Base-by-base conservation (phyloP, 106 monocot genomes). In the Dendrobium chrysotoxum region DNA sequence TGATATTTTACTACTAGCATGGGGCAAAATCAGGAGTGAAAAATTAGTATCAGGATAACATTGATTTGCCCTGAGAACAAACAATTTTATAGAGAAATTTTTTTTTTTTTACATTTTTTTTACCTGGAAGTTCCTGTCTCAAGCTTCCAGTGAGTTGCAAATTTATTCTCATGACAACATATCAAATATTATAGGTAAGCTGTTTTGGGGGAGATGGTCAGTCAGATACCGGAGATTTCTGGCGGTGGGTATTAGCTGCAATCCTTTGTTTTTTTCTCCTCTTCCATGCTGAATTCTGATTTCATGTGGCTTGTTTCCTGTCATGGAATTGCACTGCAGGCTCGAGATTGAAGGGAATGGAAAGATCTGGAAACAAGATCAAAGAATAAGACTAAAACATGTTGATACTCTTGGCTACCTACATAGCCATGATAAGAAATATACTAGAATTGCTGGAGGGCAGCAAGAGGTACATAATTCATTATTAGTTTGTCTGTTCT, bases 371-470 rank as follows among this genome's bases (percentile, higher is more conserved):
- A 93, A 85, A 86, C 91, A 96, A 88, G 93, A 96, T 53, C 93
- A 96, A 76, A 83, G 83, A 81, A 44, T 93, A 15, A 90, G 93
- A 72, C 80, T 96, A 42, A 82, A 76, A 38, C 96, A 96, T 81
- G 83, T 96, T 23, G 93, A 96, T 75, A 96, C 93, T 11, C 79
- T 78, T 26, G 93, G 91, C 72, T 93, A 91, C 88, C 84, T 93
- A 4, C 96, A 96, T 50, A 92, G 91, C 47, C 96, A 93, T 72
- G 86, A 96, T 80, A 93, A 86, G 84, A 96, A 96, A 79, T 96
- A 96, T 80, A 72, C 72, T n/a, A 88, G 96, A 7, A 93, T 90
- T 66, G 96, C 93, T 78, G 96, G 93, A 65, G 96, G 93, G 2
- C 96, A 96, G 83, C 96, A 96, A 80, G 96, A 96, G 96, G 96